Base-by-base conservation (phyloP, 139 green algal genomes). In the Zygnema cylindricum region DNA sequence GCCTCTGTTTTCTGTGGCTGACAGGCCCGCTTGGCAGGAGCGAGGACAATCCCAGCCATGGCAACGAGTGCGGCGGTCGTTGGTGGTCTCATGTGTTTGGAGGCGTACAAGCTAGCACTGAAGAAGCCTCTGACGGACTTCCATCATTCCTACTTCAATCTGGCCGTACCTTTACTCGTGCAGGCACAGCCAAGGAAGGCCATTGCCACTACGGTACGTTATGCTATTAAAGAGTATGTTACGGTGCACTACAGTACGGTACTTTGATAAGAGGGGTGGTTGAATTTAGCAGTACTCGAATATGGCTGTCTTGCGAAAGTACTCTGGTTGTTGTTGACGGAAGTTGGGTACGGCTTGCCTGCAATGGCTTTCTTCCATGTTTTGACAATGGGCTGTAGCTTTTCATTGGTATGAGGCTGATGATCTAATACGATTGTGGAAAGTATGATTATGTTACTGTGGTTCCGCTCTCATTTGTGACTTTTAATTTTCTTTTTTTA, bases 131-230 rank as follows among this genome's bases (percentile, higher is more conserved):
- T 92, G 30, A 22, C 1, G 16, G 55, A 57, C 7, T 84, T 76
- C n/a, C 88, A 42, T 7, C 87, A 92, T 79, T 71, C 83, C 33
- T 92, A 49, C 82, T 87, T 92, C 54, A 92, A 92, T 69, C 88
- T 92, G 1, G 88, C 88, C 3, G 49, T 90, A 30, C 75, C 87
- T n/a, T 22, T 92, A 2, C 43, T 91, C n/a, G 57, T 55, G 81
- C 38, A 39, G n/a, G 78, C 86, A 35, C 69, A 93, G 88, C 88
- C 87, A 32, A 2, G 76, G 76, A 39, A 57, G 7, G 87, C 87
- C 22, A 43, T 89, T 38, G 43, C 77, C 77, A 63, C 36, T 22
- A 88, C 84, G 81, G 81, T 87, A 36, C 7, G 40, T 55, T 11
- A 36, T n/a, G n/a, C n/a, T n/a, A n/a, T n/a, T 73, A n/a, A n/a